Evolutionary conservation across 1,284 basidiomycete genomes (phyloP).

Genomic region (Ganoderma leucocontextum): DNA sequence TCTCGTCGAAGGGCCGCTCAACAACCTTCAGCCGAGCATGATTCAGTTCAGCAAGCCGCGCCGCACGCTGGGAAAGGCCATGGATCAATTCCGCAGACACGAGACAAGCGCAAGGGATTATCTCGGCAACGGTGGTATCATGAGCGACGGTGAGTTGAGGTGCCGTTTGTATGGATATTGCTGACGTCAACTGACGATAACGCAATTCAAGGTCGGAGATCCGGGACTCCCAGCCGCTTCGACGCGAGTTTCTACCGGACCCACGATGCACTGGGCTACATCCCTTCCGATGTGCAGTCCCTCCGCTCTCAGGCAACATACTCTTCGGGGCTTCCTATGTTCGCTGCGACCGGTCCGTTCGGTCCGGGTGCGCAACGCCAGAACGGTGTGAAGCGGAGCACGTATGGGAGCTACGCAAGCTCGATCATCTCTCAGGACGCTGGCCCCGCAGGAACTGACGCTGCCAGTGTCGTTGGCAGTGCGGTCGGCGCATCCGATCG

Average conservation of each 20-base stretch:
- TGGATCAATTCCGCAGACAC: slow-evolving; percentile 91
- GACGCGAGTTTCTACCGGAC: slow-evolving; percentile 95
- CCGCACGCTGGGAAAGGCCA: slow-evolving; percentile 82
- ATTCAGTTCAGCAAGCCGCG: slow-evolving; percentile 98
- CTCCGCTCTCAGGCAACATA: slow-evolving; percentile 95
- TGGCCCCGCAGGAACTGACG: slow-evolving; percentile 67
- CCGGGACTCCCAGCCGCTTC: slow-evolving; percentile 90
- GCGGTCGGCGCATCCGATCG: slow-evolving; percentile 52
- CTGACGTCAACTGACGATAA: slow-evolving; percentile 36
- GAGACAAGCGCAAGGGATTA: slow-evolving; percentile 87
- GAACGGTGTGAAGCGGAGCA: slow-evolving; percentile 74
- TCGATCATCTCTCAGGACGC: slow-evolving; percentile 92
- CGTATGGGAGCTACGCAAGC: slow-evolving; percentile 87
- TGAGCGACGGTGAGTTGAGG: slow-evolving; percentile 56
- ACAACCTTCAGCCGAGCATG: slow-evolving; percentile 97
- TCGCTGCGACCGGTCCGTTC: slow-evolving; percentile 75
- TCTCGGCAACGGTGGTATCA: slow-evolving; percentile 51
- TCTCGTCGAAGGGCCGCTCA: slow-evolving; percentile 96
- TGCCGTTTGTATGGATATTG: slow-evolving; percentile 21
- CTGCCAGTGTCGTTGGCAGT: slow-evolving; percentile 66
- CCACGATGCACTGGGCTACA: slow-evolving; percentile 93
- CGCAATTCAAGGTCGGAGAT: slow-evolving; percentile 57
- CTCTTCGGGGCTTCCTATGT: slow-evolving; percentile 89
- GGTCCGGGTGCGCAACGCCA: slow-evolving; percentile 68
- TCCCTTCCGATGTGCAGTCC: slow-evolving; percentile 94